phyloP scores from a whole-genome alignment of 176 grass and related monocot genomes.

The Elaeis guineensis region DNA sequence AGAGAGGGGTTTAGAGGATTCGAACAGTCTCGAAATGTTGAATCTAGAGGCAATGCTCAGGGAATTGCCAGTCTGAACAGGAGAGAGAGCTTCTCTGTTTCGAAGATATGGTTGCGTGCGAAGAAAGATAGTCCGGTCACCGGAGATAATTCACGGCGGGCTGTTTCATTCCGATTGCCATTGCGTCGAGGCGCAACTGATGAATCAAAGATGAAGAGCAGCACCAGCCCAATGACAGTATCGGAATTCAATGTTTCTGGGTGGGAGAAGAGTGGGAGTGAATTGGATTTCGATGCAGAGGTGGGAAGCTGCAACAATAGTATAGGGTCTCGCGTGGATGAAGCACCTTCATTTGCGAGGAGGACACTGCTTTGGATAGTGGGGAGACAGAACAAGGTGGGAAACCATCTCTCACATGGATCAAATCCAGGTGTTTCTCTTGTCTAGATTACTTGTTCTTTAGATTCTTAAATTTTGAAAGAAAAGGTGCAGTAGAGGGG shows the following conservation, averaged over 20 bases:
- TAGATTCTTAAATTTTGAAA: background rate
- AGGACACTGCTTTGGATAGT: conserved; percentile 14
- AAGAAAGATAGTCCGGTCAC: conserved; percentile 30
- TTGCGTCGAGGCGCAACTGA: conserved; percentile 26
- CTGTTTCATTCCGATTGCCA: conserved; percentile 77
- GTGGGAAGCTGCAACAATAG: conserved; percentile 9
- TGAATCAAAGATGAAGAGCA: background rate
- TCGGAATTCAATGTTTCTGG: conserved; percentile 17
- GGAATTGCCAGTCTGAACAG: conserved; percentile 7
- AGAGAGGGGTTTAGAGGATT: conserved; percentile 46
- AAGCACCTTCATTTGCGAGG: conserved; percentile 8
- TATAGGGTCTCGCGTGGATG: background rate
- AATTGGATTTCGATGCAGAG: conserved; percentile 71
- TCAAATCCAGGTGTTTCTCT: background rate
- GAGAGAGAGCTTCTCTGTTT: conserved; percentile 72
- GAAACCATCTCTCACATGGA: conserved; percentile 1
- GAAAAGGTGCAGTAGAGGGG: background rate
- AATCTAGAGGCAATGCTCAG: background rate
- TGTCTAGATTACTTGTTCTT: background rate
- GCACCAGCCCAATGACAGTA: conserved; percentile 50
- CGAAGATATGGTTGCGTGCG: conserved; percentile 77
- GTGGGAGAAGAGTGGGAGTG: conserved; percentile 39
- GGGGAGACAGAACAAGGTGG: conserved; percentile 15
- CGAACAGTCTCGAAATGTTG: conserved; percentile 19
- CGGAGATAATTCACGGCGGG: conserved; percentile 35